A percentile compares a stretch with the other conserved stretches of the same genome.
Conservation (phyloP, 2,329 filamentous ascomycete genomes). For the Westerdykella ornata region DNA sequence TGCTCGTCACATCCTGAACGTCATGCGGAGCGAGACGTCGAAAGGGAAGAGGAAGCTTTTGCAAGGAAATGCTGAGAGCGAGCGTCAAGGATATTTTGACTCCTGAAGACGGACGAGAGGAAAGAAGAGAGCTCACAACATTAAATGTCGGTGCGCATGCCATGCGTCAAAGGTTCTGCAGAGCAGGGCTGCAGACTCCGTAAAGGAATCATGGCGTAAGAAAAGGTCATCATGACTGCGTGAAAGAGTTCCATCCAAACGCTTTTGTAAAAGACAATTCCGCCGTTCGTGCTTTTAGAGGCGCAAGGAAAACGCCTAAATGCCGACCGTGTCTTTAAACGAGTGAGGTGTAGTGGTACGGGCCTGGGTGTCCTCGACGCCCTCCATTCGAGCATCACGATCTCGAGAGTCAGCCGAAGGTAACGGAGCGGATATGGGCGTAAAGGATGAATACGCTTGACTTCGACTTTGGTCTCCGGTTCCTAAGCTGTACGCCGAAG, state of each 20-base stretch:
- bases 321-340: constrained; percentile 41
- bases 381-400: constrained; percentile 34
- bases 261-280: constrained; percentile 33
- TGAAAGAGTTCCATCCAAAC: constrained; percentile 34
- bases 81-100: constrained; percentile 10
- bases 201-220: constrained; percentile 28
- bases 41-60: constrained; percentile 11
- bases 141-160: constrained; percentile 21
- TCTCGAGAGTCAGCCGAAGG: constrained; percentile 30
- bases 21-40: constrained; percentile 26
- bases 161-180: constrained; percentile 23
- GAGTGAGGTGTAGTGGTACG: constrained; percentile 38
- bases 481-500: constrained; percentile 22
- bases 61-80: constrained; percentile 15
- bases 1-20: constrained; percentile 17
- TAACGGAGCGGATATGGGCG: constrained; percentile 33
- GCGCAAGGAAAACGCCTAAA: constrained; percentile 36
- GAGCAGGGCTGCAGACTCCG: constrained; percentile 33
- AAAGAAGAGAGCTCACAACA: constrained; percentile 16
- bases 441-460: constrained; percentile 30
- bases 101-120: constrained; percentile 5
- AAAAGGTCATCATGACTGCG: constrained; percentile 35
- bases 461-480: constrained; percentile 20
- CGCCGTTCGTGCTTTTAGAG: constrained; percentile 34
- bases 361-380: constrained; percentile 34